Percentiles rank a stretch among this genome's conserved stretches.
Conservation (phyloP, 2,329 filamentous ascomycete species). For the Monilinia aucupariae region DNA sequence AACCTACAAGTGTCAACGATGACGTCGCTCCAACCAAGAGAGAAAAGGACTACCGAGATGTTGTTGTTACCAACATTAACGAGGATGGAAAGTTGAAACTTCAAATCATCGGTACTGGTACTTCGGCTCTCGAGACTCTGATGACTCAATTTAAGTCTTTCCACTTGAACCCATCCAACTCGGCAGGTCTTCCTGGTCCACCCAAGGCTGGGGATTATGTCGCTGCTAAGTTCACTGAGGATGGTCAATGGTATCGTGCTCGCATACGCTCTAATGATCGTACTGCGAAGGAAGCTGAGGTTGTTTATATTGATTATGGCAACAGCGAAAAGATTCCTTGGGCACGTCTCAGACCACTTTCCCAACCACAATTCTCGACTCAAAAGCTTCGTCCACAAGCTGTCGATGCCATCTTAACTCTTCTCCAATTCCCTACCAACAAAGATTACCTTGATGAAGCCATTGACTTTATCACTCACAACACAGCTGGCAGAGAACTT, state of each 20-base stretch:
- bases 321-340: constrained; percentile 88
- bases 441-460: constrained; percentile 80
- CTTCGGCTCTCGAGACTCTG: constrained; percentile 74
- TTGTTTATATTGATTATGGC: constrained; percentile 93
- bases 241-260: constrained; percentile 92
- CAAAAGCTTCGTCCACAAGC: constrained; percentile 85
- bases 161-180: constrained; percentile 80
- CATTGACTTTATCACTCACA: constrained; percentile 66
- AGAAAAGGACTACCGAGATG: constrained; percentile 87
- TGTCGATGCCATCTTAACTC: constrained; percentile 77
- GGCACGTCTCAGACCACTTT: constrained; percentile 75
- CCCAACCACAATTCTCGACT: constrained; percentile 69
- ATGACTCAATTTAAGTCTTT: constrained; percentile 91
- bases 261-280: constrained; percentile 90
- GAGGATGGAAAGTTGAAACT: constrained; percentile 78
- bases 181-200: constrained; percentile 62
- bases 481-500: constrained; percentile 69
- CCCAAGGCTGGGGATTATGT: constrained; percentile 92
- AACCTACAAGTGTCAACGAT: constrained; percentile 46
- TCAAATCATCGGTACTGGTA: constrained; percentile 83
- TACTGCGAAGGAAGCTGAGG: constrained; percentile 78
- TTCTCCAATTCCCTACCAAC: constrained; percentile 79
- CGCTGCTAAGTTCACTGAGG: constrained; percentile 81
- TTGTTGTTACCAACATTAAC: constrained; percentile 88
- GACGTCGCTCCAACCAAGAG: constrained; percentile 50